These are phyloP conservation scores for Bruguiera sexangula DNA, from an alignment of 345 rosid genomes.

Conservation along the genomic window DNA sequence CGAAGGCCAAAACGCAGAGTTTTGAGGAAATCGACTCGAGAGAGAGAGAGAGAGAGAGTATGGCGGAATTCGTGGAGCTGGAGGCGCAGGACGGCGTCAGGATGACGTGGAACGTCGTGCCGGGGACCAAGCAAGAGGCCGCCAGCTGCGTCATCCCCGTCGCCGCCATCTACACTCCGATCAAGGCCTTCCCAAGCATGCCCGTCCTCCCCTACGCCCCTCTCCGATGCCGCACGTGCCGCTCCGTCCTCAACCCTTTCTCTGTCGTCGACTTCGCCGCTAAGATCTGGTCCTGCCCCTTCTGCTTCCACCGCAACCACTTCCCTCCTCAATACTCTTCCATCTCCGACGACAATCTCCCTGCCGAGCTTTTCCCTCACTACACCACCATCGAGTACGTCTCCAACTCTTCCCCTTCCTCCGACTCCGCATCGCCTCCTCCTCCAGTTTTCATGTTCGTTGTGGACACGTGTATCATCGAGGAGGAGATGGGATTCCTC, in stretches of 20 bases:
- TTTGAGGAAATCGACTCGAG: too few species aligned
- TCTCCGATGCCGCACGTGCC: conserved; percentile 88
- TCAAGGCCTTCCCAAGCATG: conserved; percentile 55
- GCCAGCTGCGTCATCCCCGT: conserved; percentile 72
- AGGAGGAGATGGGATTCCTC: conserved; percentile 78
- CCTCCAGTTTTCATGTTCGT: conserved; percentile 70
- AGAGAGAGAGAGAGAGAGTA: not conserved
- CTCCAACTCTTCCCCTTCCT: conserved; percentile 39
- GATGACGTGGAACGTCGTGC: conserved; percentile 89
- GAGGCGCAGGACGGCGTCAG: conserved; percentile 74
- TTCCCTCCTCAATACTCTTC: conserved; percentile 76
- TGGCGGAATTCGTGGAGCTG: conserved; percentile 67
- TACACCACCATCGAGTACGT: conserved; percentile 81
- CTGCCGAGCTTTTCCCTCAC: conserved; percentile 88
- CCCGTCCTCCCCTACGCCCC: conserved; percentile 77
- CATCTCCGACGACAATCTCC: conserved; percentile 73
- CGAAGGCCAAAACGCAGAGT: too few species aligned
- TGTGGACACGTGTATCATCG: conserved; percentile 75
- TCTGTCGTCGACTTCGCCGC: conserved; percentile 75
- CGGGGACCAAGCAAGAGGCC: conserved; percentile 66
- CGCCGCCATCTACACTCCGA: conserved; percentile 77
- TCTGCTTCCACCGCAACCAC: conserved; percentile 86
- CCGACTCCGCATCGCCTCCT: conserved; percentile 37
- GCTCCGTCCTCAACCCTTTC: conserved; percentile 81
- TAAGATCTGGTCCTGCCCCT: conserved; percentile 88